These are phyloP conservation scores for Collybiopsis confluens DNA, from an alignment of 768 basidiomycete genomes.

Conservation along the genomic window DNA sequence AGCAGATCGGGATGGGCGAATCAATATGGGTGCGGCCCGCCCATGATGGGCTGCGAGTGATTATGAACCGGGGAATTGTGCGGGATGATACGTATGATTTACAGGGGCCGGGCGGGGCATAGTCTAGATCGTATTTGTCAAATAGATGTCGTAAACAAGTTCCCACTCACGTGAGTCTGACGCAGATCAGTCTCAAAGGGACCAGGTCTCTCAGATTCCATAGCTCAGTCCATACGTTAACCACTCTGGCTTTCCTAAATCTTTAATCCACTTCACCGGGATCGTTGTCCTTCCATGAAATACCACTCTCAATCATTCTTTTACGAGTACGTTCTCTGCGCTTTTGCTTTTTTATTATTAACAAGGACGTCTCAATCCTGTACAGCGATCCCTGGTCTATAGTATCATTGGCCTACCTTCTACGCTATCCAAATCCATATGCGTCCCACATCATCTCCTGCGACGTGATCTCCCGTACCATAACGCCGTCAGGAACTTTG, in stretches of 20 bases:
- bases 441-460: conserved; percentile 91
- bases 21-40: conserved; percentile 65
- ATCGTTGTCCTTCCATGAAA: conserved; percentile 36
- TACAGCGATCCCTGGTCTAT: conserved; percentile 89
- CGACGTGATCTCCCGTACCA: conserved; percentile 85
- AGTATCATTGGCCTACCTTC: conserved; percentile 88
- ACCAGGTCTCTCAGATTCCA: neutral
- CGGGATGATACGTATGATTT: conserved; percentile 48
- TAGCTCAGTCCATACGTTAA: neutral
- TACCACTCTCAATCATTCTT: conserved; percentile 53
- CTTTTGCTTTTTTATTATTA: conserved; percentile 5
- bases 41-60: conserved; percentile 67
- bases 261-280: conserved; percentile 2
- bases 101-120: too few relatives aligned
- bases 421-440: conserved; percentile 95
- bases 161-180: neutral
- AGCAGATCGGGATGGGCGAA: conserved; percentile 43
- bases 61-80: conserved; percentile 40
- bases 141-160: neutral
- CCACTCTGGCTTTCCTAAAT: neutral
- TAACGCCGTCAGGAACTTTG: conserved; percentile 71
- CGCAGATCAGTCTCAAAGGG: neutral
- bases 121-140: too few relatives aligned
- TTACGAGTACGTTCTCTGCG: conserved; percentile 40
- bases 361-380: conserved; percentile 12